Evolutionary conservation across 2,329 filamentous ascomycete species (phyloP).

Genomic region (Onygenales sp.): DNA sequence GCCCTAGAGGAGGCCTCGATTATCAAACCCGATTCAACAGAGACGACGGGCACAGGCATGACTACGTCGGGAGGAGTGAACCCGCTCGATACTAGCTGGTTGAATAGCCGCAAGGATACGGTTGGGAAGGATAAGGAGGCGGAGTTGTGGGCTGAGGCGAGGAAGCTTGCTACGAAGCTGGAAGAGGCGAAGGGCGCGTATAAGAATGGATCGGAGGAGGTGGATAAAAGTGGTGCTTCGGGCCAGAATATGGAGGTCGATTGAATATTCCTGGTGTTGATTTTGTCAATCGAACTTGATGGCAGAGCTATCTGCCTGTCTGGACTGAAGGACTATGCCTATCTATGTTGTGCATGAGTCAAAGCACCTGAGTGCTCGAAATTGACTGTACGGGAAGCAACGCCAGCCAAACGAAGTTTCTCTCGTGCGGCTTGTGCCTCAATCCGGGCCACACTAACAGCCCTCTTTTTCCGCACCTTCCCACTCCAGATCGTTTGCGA

Average conservation of each 20-base stretch:
- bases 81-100: slow-evolving; percentile 73
- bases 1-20: slow-evolving; percentile 75
- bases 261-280: slow-evolving; percentile 12
- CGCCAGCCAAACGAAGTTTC: no score
- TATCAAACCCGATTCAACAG: slow-evolving; percentile 41
- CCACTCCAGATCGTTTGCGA: no score
- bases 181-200: slow-evolving; percentile 11
- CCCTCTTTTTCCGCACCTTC: no score
- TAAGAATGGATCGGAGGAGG: slow-evolving; percentile 10
- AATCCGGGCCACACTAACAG: no score
- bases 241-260: slow-evolving; percentile 31
- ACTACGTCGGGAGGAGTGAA: slow-evolving; percentile 32
- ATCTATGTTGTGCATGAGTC: no score
- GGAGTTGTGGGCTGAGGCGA: slow-evolving; percentile 62
- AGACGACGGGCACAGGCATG: slow-evolving; percentile 18
- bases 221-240: not conserved
- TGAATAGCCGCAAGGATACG: slow-evolving; percentile 76
- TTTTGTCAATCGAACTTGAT: no score
- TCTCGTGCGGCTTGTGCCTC: no score
- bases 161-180: slow-evolving; percentile 42
- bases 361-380: no score
- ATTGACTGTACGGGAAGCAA: no score
- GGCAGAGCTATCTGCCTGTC: no score
- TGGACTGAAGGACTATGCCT: no score
- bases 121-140: slow-evolving; percentile 76